Evolutionary conservation across 805 yeast genomes (phyloP), one percentile per base, ranked within the genome.

Genomic region (Saccharomyces paradoxus): DNA sequence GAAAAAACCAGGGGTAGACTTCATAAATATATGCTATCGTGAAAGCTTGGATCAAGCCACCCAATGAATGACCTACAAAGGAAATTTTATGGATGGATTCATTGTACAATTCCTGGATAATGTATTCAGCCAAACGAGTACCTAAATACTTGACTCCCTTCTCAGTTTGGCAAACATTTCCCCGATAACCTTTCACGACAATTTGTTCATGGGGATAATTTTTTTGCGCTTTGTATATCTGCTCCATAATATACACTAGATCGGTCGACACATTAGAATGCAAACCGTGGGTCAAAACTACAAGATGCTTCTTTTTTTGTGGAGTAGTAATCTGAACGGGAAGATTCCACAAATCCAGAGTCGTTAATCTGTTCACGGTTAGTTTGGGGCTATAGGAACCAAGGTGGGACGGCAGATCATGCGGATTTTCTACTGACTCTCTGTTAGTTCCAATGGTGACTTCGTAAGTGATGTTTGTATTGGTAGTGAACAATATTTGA

Each of bases 251-350:
- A 60, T 84, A 87, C 31, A 80, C 73, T 87, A 87, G 78, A 67
- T 87, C 96, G 1, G 90, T 83, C 1, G 87, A 78, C 0, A 83
- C 80, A 63, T 87, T 87, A 1, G 92, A 84, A 67, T 86, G 91
- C 44, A 87, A 70, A 0, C 96, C 96, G 68, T 87, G 95, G 0
- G 91, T 84, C 44, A 87, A 64, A 0, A 87, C 69, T 17, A 87
- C 89, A 57, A 87, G 71, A 69, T 87, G 95, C 48, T 63, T 66
- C 3, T 78, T 75, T 12, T 84, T 83, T 54, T 68, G 67, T 21
- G 50, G 50, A 1, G 47, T 48, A 1, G 55, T 48, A 13, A 64
- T 41, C 26, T 49, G 70, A 53, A 51, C 69, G 0, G 89, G 89
- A 47, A 79, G 63, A 64, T 83, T 84, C 95, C 96, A 87, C 28